A percentile compares a stretch with the other conserved stretches of the same genome.
phyloP scores from a whole-genome alignment of 202 grass and related monocot genomes.

The Musa balbisiana region DNA sequence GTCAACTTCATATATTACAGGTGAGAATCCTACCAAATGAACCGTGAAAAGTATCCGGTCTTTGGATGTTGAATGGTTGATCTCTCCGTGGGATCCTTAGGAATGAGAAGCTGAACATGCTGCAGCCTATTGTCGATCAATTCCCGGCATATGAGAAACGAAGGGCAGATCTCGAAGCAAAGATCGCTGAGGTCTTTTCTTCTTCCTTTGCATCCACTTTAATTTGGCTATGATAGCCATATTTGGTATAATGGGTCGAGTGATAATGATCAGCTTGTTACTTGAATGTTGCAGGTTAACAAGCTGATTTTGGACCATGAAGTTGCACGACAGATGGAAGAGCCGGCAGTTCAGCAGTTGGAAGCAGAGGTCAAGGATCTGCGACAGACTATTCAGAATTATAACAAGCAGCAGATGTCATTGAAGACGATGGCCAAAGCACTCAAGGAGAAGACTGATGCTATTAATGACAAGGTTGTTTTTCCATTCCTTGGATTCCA shows the following conservation, averaged over 20 bases:
- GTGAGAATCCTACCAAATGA: not conserved
- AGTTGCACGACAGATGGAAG: conserved; percentile 44
- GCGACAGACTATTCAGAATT: conserved; percentile 43
- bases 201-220: not conserved
- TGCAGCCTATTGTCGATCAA: conserved; percentile 35
- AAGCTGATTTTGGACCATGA: conserved; percentile 49
- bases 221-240: not conserved
- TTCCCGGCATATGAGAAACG: conserved; percentile 19
- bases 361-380: conserved; percentile 40
- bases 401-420: conserved; percentile 62
- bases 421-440: conserved; percentile 39
- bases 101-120: conserved; percentile 43
- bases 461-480: conserved; percentile 40
- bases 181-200: conserved; percentile 39
- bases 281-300: conserved; percentile 36
- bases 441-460: conserved; percentile 47
- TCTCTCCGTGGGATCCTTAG: conserved; percentile 25
- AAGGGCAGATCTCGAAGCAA: conserved; percentile 31
- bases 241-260: not conserved
- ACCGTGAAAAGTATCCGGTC: not conserved
- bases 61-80: not conserved
- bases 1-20: conserved; percentile 67
- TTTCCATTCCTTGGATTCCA: not conserved
- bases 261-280: not conserved
- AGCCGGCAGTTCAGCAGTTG: conserved; percentile 41